phyloP scores from a whole-genome alignment of 1,139 yeast species.

The Kodamaea ohmeri region DNA sequence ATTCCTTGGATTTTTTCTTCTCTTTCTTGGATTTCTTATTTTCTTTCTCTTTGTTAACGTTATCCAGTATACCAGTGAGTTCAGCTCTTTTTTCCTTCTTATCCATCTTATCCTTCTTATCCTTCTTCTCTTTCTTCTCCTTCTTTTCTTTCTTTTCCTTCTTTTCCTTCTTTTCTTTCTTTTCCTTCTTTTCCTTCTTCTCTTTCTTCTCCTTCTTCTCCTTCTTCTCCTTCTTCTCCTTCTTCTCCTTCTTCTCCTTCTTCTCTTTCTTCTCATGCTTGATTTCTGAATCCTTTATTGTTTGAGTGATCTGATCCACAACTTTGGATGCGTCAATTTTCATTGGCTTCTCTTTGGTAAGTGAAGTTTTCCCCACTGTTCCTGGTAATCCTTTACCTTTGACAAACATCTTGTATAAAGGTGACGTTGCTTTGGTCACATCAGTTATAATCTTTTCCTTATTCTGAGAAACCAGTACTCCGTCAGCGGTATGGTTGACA shows the following conservation, averaged over 20 bases:
- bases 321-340: conserved; percentile 17
- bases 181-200: conserved; percentile 13
- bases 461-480: conserved; percentile 42
- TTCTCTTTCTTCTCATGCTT: conserved; percentile 9
- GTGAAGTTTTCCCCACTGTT: conserved; percentile 50
- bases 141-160: conserved; percentile 13
- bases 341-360: conserved; percentile 17
- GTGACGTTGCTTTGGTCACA: conserved; percentile 53
- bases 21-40: conserved; percentile 12
- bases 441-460: conserved; percentile 34
- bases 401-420: conserved; percentile 73
- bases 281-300: conserved; percentile 10
- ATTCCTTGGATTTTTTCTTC: conserved; percentile 12
- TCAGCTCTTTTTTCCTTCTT: conserved; percentile 11
- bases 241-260: conserved; percentile 11
- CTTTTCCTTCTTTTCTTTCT: conserved; percentile 10
- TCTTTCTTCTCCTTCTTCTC: conserved; percentile 12
- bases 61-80: too few species aligned
- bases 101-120: conserved; percentile 15
- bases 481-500: conserved; percentile 38
- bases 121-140: conserved; percentile 11
- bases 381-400: conserved; percentile 83
- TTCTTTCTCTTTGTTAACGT: not conserved
- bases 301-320: conserved; percentile 15
- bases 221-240: conserved; percentile 14